A percentile compares a stretch with the other conserved stretches of the same genome.
Conservation (phyloP, 331 rosid species). For the Rosa hybrid region DNA sequence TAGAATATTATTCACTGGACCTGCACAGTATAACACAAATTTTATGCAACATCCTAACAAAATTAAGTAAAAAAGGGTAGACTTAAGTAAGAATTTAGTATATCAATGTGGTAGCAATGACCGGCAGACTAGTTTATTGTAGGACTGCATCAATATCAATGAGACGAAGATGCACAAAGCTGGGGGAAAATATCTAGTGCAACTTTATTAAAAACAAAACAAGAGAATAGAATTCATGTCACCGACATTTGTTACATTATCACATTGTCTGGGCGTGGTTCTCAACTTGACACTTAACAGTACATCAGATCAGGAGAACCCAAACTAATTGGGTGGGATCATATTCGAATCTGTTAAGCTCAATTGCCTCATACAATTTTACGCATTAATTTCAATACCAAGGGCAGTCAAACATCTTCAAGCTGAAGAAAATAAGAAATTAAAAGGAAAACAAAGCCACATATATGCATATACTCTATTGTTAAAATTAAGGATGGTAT, state of each 20-base stretch:
- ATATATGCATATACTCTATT: neutral
- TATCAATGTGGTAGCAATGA: neutral
- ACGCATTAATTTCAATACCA: neutral
- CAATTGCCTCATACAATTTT: neutral
- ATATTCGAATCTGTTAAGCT: neutral
- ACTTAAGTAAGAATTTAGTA: neutral
- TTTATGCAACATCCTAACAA: neutral
- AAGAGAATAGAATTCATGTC: too few relatives aligned
- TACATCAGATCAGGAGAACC: neutral
- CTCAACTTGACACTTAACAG: neutral
- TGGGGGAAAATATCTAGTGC: neutral
- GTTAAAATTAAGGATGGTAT: neutral
- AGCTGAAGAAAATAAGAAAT: neutral
- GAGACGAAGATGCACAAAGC: neutral
- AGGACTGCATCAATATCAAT: too few relatives aligned
- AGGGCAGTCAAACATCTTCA: neutral
- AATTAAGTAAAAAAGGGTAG: neutral
- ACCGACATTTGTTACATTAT: neutral
- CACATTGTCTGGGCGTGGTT: neutral
- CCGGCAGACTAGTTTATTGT: neutral
- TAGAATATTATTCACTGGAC: conserved; percentile 70
- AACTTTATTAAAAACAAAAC: neutral
- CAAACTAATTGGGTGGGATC: neutral
- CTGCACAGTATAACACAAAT: conserved; percentile 41
- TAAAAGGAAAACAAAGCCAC: neutral